Evolutionary conservation across 2,329 filamentous ascomycete genomes (phyloP).

Genomic region (Westerdykella sp.): DNA sequence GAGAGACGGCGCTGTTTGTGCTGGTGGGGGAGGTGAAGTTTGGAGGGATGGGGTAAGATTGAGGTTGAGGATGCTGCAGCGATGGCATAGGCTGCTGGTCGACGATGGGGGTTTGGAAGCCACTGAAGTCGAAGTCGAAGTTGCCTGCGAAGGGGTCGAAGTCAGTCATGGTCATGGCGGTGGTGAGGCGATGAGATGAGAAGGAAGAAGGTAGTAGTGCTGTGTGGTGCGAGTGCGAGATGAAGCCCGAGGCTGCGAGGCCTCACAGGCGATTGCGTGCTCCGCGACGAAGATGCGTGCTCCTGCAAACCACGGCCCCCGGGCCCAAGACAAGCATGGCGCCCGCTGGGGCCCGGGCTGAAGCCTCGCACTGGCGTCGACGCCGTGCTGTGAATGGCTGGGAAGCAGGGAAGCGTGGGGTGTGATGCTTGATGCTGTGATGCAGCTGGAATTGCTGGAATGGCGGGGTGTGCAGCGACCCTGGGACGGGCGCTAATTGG

Average conservation of each 20-base stretch:
- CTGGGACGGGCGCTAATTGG: slow-evolving; percentile 18
- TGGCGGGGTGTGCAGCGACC: slow-evolving; percentile 23
- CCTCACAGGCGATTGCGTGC: slow-evolving; percentile 34
- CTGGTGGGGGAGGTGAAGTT: slow-evolving; percentile 24
- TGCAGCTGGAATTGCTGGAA: too few relatives aligned
- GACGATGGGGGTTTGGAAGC: slow-evolving; percentile 31
- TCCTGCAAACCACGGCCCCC: slow-evolving; percentile 14
- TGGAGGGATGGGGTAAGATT: slow-evolving; percentile 20
- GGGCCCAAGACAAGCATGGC: slow-evolving; percentile 12
- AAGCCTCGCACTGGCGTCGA: slow-evolving; percentile 1
- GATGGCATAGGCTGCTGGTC: slow-evolving; percentile 23
- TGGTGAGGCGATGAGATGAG: slow-evolving; percentile 1
- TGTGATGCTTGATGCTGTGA: slow-evolving; percentile 13
- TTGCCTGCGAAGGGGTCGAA: slow-evolving; percentile 35
- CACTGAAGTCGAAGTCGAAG: slow-evolving; percentile 45
- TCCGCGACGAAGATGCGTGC: slow-evolving; percentile 17
- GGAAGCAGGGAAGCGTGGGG: slow-evolving; percentile 22
- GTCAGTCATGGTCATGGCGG: slow-evolving; percentile 28
- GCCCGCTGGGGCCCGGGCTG: slow-evolving; percentile 3
- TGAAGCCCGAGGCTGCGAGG: not conserved
- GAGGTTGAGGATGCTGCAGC: slow-evolving; percentile 22
- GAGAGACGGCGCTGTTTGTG: slow-evolving; percentile 18
- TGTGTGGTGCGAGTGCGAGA: slow-evolving; percentile 4
- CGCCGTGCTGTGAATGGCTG: slow-evolving; percentile 20
- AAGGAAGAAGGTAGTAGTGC: not conserved